Evolutionary conservation across 139 green algal species (phyloP), one percentile per base, ranked within the genome.

Genomic region (Volvox reticuliferus): DNA sequence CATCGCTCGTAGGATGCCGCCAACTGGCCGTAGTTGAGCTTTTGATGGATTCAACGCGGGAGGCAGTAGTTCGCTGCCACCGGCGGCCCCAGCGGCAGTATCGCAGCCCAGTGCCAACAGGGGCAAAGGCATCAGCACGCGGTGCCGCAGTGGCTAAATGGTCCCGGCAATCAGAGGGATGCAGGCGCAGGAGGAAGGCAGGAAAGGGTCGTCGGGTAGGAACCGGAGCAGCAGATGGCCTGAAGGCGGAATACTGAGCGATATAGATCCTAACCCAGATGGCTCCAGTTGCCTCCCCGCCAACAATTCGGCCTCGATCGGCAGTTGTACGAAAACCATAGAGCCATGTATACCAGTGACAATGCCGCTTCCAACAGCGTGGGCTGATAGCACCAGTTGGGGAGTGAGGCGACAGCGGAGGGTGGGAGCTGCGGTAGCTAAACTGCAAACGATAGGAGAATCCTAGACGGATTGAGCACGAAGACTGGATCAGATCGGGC

Each of bases 181-280:
- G 30, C 36, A 20, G 44, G 85, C 50, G 55, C 26, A 21, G 22
- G 22, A 32, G 55, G 73, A 12, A 16, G 86, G 86, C 73, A 90
- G 75, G 55, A 22, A 0, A 21, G 86, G 32, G 75, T 85, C 76
- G 87, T 71, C 13, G 0, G 87, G 87, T 16, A 79, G 18, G 35
- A 79, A 86, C 24, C 87, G 76, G n/a, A 91, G 28, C 33, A 78
- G 22, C 87, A 91, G 76, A 24, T 80, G 77, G 50, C 87, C 33
- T 9, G 33, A 20, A 62, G 30, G 50, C 12, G 18, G 36, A 35
- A 24, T 35, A 22, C 36, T 65, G 78, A 37, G 32, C 37, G 36
- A 16, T 65, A 37, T 35, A 44, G 36, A 44, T 35, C 37, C 37
- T 17, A 35, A 44, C 30, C 5, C 76, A 26, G 76, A 1, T 62